Base-by-base conservation (phyloP, 768 basidiomycete species). In the Crepidotus variabilis region DNA sequence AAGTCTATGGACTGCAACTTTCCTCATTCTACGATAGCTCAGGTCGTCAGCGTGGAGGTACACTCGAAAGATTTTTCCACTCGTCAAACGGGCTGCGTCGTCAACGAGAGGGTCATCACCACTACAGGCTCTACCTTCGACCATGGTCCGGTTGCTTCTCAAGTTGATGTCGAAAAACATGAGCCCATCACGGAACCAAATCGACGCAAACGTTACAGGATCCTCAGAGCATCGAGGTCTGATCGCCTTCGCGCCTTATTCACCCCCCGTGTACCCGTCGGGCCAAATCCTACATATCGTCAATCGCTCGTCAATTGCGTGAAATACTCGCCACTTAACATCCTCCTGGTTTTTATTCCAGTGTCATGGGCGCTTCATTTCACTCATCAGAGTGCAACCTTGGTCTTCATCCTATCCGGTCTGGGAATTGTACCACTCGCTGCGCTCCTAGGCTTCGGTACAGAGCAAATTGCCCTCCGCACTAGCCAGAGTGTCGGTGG, bases 401-500 rank as follows among this genome's bases (percentile, higher is more conserved):
- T 78, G 52, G 69, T 78, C 52, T 84, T 82, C 65, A 60, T 78
- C 24, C 77, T 76, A 55, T 78, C 77, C 3, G 72, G 75, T 57
- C 70, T 83, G 35, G 75, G 75, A 6, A 78, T 82, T 63, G 70
- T 82, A 47, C 82, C 80, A 1, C 73, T 82, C 35, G 79, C 80
- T 24, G 79, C 76, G 11, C 64, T 82, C 28, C 71, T 81, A 28
- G 79, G 79, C 2, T 72, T 81, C 47, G 79, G 79, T 33, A 83
- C 81, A 0, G 81, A 82, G 62, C 77, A 81, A 63, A 76, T 81
- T 22, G 78, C 80, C 0, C 59, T 80, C 20, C 71, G 75, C 52
- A 78, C 78, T 24, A 75, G 71, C 45, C 75, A 78, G 57, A 78
- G 78, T 35, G 67, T 82, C 14, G 80, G 81, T 52, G 82, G 81